A percentile compares a stretch with the other conserved stretches of the same genome.
Conservation (phyloP, 768 basidiomycete species). For the Phaeotremella skinneri region DNA sequence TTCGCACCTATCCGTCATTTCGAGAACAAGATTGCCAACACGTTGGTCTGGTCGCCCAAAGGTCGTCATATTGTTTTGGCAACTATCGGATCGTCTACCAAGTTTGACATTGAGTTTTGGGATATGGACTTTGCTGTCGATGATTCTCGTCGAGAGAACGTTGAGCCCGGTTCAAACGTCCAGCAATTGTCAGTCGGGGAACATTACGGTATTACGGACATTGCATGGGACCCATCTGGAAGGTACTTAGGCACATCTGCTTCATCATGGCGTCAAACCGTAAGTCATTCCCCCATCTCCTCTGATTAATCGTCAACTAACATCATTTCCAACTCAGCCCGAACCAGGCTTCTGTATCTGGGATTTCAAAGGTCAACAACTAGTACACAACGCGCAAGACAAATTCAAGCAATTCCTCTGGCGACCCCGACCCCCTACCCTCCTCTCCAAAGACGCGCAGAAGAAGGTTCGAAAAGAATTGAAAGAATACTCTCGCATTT, state of each 20-base stretch:
- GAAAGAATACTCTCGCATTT: constrained; percentile 81
- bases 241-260: constrained; percentile 90
- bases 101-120: constrained; percentile 98
- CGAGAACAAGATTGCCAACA: constrained; percentile 80
- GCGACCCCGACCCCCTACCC: constrained; percentile 88
- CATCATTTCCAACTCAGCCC: constrained; percentile 58
- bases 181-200: constrained; percentile 81
- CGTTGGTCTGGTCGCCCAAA: constrained; percentile 92
- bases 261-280: constrained; percentile 91
- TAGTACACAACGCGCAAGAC: constrained; percentile 76
- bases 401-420: constrained; percentile 99
- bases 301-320: constrained; percentile 12
- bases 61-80: constrained; percentile 94
- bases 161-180: constrained; percentile 82
- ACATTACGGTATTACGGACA: constrained; percentile 95
- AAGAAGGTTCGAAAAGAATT: constrained; percentile 81
- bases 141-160: constrained; percentile 53
- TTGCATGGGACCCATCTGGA: constrained; percentile 97
- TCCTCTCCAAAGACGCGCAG: constrained; percentile 84
- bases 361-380: constrained; percentile 97
- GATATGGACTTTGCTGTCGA: constrained; percentile 84
- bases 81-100: constrained; percentile 88
- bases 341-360: constrained; percentile 95
- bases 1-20: constrained; percentile 84
- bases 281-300: constrained; percentile 53